These are phyloP conservation scores for Hemerocallis citrina DNA, from an alignment of 106 monocot genomes.

Conservation along the genomic window DNA sequence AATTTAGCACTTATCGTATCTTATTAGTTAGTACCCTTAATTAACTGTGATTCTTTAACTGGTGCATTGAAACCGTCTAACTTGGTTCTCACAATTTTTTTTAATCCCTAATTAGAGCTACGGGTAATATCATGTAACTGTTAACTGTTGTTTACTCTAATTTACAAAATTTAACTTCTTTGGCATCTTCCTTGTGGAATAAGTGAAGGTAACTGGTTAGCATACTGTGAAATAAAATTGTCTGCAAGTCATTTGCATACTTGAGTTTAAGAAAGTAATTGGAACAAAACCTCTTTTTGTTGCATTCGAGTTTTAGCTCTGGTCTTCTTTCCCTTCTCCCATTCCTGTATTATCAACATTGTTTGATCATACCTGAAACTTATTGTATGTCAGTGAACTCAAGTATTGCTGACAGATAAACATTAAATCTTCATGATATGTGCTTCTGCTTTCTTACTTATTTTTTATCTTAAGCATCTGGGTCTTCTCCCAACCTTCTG, in stretches of 20 bases:
- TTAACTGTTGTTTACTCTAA: no score
- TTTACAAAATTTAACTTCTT: background rate
- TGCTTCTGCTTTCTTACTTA: slow-evolving; percentile 1
- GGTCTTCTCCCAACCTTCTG: slow-evolving; percentile 18
- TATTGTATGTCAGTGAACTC: background rate
- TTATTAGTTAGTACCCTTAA: no score
- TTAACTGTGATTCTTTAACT: no score
- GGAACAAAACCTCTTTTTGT: slow-evolving; percentile 17
- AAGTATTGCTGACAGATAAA: background rate
- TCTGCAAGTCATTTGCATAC: no score
- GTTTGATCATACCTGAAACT: slow-evolving; percentile 15
- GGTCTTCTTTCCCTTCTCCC: slow-evolving; percentile 20
- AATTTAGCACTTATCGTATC: no score
- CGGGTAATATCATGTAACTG: no score
- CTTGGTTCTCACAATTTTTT: no score
- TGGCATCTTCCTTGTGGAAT: background rate
- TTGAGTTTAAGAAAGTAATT: no score
- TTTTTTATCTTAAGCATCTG: slow-evolving; percentile 17
- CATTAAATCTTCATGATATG: background rate
- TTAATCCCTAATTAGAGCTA: no score
- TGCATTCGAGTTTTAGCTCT: slow-evolving; percentile 12
- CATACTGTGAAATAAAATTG: no score
- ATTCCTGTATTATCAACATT: slow-evolving; percentile 18
- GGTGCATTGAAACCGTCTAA: no score
- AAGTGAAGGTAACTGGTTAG: background rate